Base-by-base conservation (phyloP, 768 basidiomycete species). In the Pilatotrama ljubarskyi region DNA sequence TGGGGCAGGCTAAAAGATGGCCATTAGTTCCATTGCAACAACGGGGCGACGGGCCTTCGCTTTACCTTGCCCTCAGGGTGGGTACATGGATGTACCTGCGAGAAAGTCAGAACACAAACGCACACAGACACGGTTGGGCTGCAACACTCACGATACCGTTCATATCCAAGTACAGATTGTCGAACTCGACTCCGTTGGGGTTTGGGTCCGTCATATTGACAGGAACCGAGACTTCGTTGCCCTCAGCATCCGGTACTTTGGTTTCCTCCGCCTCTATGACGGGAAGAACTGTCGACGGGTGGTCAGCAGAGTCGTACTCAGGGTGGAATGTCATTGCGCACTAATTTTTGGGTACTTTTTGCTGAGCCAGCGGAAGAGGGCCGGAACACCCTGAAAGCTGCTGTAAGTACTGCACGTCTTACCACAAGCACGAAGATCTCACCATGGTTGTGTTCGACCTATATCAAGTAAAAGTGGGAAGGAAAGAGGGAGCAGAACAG, bases 301-400 rank as follows among this genome's bases (percentile, higher is more conserved):
- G 7, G 36, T 59, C 25, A 65, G 38, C 5, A 20, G 10, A 18
- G 47, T 35, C 37, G 36, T n/a, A 6, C 50, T 17, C 25, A 7
- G 11, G 62, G 43, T 29, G 53, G 11, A 14, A 10, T 5, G 10
- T 42, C 13, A 41, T 13, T 24, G 79, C 87, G 54, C 59, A 91
- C 94, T 87, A 69, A 96, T 98, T 82, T 93, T 98, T 51, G 96
- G 95, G 73, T 99, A 99, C 75, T 98, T 98, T 80, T 90, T 95
- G 73, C 94, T 97, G 59, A 98, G 82, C 95, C 96, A 99, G 71
- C 96, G 87, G 78, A 98, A 98, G 63, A 98, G 83, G 47, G 96
- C 96, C 61, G 95, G 95, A 63, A 98, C 95, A 86, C 95, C 95
- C 95, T 96, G 65, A 38, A 42, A 18, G 20, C 41, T 4, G 14